Conservation (phyloP, 2,329 filamentous ascomycete species). For the Elsinoe batatas region DNA sequence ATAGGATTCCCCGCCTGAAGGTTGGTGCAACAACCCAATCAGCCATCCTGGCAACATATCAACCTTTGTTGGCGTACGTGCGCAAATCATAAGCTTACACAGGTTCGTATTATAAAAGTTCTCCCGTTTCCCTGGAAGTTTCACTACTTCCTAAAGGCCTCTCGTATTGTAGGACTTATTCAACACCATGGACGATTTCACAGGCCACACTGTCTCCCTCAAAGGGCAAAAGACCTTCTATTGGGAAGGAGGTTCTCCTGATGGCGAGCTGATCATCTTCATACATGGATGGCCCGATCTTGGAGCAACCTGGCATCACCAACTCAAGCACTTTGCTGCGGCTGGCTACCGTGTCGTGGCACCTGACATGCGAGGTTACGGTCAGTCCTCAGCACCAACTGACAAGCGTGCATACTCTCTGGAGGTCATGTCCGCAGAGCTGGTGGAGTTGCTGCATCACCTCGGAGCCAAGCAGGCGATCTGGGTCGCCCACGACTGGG, state of each 20-base stretch:
- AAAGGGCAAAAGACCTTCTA: conserved; percentile 22
- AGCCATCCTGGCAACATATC: neutral
- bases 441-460: conserved; percentile 32
- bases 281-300: conserved; percentile 29
- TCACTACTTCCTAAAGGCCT: neutral
- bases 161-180: neutral
- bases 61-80: neutral
- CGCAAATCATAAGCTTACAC: neutral
- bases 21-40: neutral
- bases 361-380: conserved; percentile 31
- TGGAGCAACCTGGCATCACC: conserved; percentile 28
- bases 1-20: too few relatives aligned
- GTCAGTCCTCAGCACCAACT: conserved; percentile 24
- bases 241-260: conserved; percentile 21
- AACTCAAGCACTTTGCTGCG: conserved; percentile 25
- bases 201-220: conserved; percentile 12
- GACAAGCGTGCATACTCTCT: conserved; percentile 25
- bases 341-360: conserved; percentile 22
- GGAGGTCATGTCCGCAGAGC: conserved; percentile 22
- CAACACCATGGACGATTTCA: neutral
- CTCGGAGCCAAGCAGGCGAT: conserved; percentile 32
- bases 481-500: conserved; percentile 43
- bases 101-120: neutral
- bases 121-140: neutral
- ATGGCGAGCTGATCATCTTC: conserved; percentile 23